Evolutionary conservation across 1,284 basidiomycete genomes (phyloP).

Genomic region (Leccinum subatratum): DNA sequence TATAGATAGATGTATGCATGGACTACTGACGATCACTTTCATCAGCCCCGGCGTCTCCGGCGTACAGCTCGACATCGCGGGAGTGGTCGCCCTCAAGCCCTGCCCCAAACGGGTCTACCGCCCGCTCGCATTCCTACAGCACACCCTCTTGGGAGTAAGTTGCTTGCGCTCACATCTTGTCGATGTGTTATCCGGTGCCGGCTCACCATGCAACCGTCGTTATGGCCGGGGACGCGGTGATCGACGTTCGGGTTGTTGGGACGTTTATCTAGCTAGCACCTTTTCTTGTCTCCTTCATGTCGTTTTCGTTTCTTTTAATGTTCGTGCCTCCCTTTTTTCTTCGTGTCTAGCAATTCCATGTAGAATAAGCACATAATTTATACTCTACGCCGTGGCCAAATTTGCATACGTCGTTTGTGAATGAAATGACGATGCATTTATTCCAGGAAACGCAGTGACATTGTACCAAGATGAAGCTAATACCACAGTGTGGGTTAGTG

Average conservation of each 20-base stretch:
- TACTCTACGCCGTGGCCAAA: constrained; percentile 11
- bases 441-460: not conserved
- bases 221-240: constrained; percentile 10
- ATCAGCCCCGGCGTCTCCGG: constrained; percentile 74
- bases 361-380: constrained; percentile 32
- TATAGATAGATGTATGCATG: not conserved
- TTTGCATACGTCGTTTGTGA: constrained; percentile 2
- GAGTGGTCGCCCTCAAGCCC: constrained; percentile 75
- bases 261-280: constrained; percentile 25
- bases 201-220: constrained; percentile 6
- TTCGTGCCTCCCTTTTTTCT: constrained; percentile 8
- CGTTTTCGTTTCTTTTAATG: constrained; percentile 11
- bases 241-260: constrained; percentile 4
- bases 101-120: constrained; percentile 48
- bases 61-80: constrained; percentile 78
- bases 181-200: constrained; percentile 15
- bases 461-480: not conserved
- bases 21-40: constrained; percentile 16
- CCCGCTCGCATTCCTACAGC: constrained; percentile 43
- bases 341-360: constrained; percentile 32
- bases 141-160: constrained; percentile 54
- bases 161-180: constrained; percentile 9
- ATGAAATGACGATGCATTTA: constrained; percentile 8
- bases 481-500: not conserved
- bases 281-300: constrained; percentile 23